phyloP scores from a whole-genome alignment of 108 stramenopile species.

The Nitzschia sp. region DNA sequence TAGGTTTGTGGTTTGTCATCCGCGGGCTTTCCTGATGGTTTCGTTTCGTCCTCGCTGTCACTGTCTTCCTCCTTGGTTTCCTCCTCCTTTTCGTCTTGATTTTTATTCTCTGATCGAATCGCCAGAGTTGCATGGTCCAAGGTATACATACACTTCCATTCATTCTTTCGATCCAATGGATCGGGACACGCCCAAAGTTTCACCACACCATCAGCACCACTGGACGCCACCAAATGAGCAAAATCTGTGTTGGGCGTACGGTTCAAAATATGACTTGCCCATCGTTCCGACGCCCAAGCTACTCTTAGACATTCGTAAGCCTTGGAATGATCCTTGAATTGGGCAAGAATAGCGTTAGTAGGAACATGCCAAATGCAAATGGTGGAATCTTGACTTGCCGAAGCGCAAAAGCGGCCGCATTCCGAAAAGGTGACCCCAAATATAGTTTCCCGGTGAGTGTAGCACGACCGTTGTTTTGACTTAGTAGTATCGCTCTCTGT shows the following conservation, averaged over 20 bases:
- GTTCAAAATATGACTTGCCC: conserved; percentile 34
- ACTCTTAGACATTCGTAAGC: conserved; percentile 81
- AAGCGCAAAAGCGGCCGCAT: conserved; percentile 68
- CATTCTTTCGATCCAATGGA: conserved; percentile 13
- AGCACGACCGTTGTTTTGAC: conserved; percentile 56
- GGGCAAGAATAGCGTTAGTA: conserved; percentile 48
- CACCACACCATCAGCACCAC: conserved; percentile 44
- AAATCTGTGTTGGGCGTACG: conserved; percentile 5
- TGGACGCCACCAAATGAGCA: conserved; percentile 32
- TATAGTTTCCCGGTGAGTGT: conserved; percentile 76
- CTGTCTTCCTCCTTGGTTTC: not conserved
- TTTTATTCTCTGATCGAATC: not conserved
- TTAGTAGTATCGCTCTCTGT: not conserved
- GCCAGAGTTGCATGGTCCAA: conserved; percentile 42
- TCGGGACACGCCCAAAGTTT: conserved; percentile 34
- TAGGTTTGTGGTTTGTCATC: conserved; percentile 81
- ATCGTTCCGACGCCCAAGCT: conserved; percentile 54
- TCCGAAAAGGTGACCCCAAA: conserved; percentile 69
- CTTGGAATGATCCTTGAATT: conserved; percentile 50
- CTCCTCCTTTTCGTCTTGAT: conserved; percentile 43
- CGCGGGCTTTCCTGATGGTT: conserved; percentile 24
- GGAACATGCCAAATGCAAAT: conserved; percentile 66
- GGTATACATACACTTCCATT: conserved; percentile 26
- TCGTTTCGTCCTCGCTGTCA: conserved; percentile 1
- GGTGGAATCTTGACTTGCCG: conserved; percentile 83